Conservation (phyloP, 2,329 filamentous ascomycete species). For the Fusarium clavum region DNA sequence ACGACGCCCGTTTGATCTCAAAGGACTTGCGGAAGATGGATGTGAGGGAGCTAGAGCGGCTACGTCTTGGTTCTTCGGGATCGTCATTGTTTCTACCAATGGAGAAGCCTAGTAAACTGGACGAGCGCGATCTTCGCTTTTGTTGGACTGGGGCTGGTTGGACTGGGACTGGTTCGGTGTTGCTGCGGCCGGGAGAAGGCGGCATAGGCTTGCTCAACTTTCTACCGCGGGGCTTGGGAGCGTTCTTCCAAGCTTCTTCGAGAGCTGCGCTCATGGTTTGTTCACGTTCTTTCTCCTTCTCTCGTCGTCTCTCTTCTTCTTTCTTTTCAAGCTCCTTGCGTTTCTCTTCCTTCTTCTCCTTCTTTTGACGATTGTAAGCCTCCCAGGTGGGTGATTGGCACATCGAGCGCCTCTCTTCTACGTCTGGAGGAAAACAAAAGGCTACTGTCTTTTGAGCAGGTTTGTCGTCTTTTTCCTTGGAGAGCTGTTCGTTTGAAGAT, state of each 20-base stretch:
- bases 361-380: constrained; percentile 64
- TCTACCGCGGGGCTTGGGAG: constrained; percentile 42
- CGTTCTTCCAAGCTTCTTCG: constrained; percentile 42
- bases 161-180: constrained; percentile 29
- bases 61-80: constrained; percentile 41
- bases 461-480: constrained; percentile 36
- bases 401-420: constrained; percentile 54
- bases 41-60: constrained; percentile 53
- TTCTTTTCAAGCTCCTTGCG: constrained; percentile 56
- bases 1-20: constrained; percentile 50
- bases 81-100: constrained; percentile 41
- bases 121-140: constrained; percentile 45
- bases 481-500: constrained; percentile 20
- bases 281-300: constrained; percentile 44
- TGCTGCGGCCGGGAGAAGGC: constrained; percentile 36
- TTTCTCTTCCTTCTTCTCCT: constrained; percentile 62
- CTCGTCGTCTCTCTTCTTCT: constrained; percentile 43
- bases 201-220: constrained; percentile 52
- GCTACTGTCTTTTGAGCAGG: constrained; percentile 48
- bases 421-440: constrained; percentile 48
- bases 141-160: constrained; percentile 15
- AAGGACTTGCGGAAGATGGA: constrained; percentile 52
- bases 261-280: constrained; percentile 36
- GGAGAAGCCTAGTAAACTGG: constrained; percentile 45
- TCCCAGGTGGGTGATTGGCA: constrained; percentile 74